phyloP scores from a whole-genome alignment of 805 yeast genomes.

The Teunomyces tritomae region DNA sequence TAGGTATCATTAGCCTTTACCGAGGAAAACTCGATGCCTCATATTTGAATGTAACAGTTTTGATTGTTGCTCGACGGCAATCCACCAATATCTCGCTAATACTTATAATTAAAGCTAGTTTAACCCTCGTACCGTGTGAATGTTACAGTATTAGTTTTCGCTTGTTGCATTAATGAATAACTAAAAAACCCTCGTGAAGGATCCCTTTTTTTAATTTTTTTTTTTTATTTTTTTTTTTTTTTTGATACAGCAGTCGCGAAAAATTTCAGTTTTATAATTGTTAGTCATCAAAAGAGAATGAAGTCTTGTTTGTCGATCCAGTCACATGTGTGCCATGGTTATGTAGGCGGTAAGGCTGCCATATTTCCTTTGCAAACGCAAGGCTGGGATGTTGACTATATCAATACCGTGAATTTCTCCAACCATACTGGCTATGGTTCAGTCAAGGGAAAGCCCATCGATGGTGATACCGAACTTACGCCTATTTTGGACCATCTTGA shows the following conservation, averaged over 20 bases:
- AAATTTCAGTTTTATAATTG: neutral
- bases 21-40: too few species aligned
- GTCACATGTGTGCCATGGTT: constrained; percentile 73
- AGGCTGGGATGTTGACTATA: constrained; percentile 69
- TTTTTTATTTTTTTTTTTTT: neutral
- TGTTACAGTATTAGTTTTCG: neutral
- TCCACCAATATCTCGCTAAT: neutral
- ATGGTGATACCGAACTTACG: constrained; percentile 4
- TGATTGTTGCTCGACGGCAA: too few species aligned
- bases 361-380: constrained; percentile 61
- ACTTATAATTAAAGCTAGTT: neutral
- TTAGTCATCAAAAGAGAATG: constrained; percentile 6
- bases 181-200: neutral
- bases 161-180: neutral
- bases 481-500: constrained; percentile 8
- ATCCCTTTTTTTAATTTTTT: neutral
- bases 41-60: too few species aligned
- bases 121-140: neutral
- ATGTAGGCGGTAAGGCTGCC: constrained; percentile 67
- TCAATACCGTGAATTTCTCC: constrained; percentile 64
- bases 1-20: too few species aligned
- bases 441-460: constrained; percentile 46
- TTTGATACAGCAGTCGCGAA: neutral
- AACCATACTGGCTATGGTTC: constrained; percentile 72
- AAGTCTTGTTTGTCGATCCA: constrained; percentile 50